Evolutionary conservation across 805 yeast genomes (phyloP), one percentile per base, ranked within the genome.

Genomic region (Metschnikowia amazonensis): DNA sequence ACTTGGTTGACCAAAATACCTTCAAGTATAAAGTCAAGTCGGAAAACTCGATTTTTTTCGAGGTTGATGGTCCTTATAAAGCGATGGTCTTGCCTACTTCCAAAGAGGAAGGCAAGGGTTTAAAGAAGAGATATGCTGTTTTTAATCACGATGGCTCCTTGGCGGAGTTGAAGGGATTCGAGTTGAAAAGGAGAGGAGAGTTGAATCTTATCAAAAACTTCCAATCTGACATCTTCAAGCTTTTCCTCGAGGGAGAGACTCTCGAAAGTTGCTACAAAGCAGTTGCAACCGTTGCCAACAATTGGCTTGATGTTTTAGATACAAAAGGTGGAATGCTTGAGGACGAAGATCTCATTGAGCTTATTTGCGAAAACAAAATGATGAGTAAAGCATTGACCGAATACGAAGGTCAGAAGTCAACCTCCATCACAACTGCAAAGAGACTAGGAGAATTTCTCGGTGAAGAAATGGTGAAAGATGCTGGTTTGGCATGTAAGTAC

Each of bases 11-110:
- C 60, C 82, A 87, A 0, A 75, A 73, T 1, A 75, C 70, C 16
- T 76, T 80, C 60, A 79, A 77, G 55, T 94, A 92, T 65, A 81
- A 83, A 45, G 84, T 89, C 0, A 77, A 77, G 40, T 82, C 92
- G 17, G 99, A 94, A 59, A 94, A 94, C 64, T 86, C 97, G 13
- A 94, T 94, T 65, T 92, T 92, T 68, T 94, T 94, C 56, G 99
- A 94, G 63, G 97, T 95, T 16, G 99, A 94, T 70, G 99, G 99
- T 9, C 99, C 99, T 1, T 94, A 94, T 62, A 86, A 82, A 58
- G 99, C 99, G 0, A 94, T 94, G 99, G 80, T 94, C 46, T 74
- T 94, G 42, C 99, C 99, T 4, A 89, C 98, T 0, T 92, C 98
- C 0, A 88, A 89, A 52, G 99, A 94, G 62, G 98, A 95, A 72